Percentiles rank a stretch among this genome's conserved stretches.
phyloP scores from a whole-genome alignment of 345 rosid species.

The Brassica nigra region DNA sequence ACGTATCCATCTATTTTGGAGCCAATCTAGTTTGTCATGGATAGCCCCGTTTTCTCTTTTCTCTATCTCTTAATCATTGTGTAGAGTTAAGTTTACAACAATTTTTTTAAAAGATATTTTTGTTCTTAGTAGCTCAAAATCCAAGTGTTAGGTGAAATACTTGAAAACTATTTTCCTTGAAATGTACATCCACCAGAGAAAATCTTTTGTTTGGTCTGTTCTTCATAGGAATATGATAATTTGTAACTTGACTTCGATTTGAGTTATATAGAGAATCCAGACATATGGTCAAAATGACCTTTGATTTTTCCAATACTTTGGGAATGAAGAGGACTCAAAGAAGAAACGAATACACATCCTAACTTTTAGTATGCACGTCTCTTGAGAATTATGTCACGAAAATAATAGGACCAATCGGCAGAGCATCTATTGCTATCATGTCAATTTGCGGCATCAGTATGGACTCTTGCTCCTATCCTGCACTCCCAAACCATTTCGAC shows the following conservation, averaged over 20 bases:
- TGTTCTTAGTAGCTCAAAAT: not conserved
- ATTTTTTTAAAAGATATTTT: not conserved
- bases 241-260: not conserved
- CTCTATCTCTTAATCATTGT: not conserved
- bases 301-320: not conserved
- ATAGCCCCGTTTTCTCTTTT: not conserved
- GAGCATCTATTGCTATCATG: too few species aligned
- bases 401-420: too few species aligned
- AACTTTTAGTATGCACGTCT: not conserved
- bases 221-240: not conserved
- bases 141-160: not conserved
- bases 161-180: not conserved
- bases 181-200: not conserved
- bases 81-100: not conserved
- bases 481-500: too few species aligned
- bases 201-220: not conserved
- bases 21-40: not conserved
- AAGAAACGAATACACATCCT: not conserved
- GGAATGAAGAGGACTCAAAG: not conserved
- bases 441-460: too few species aligned
- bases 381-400: not conserved
- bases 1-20: not conserved
- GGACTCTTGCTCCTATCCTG: too few species aligned
- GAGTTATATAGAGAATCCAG: not conserved
- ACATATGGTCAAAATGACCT: not conserved